Percentiles rank a stretch among this genome's conserved stretches.
phyloP scores from a whole-genome alignment of 805 yeast species.

The Yarrowia keelungensis region DNA sequence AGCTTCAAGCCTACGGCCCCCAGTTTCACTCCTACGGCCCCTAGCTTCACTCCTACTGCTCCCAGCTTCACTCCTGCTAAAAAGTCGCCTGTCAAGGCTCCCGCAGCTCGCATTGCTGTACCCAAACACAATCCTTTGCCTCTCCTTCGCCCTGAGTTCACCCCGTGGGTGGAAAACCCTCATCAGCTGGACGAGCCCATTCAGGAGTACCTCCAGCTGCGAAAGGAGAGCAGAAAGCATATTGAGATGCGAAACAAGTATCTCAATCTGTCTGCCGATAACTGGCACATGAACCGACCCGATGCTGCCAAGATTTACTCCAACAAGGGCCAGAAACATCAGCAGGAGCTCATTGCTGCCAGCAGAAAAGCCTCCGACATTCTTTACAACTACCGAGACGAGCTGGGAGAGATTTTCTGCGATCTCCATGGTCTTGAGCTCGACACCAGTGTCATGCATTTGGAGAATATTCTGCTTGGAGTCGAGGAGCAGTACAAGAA shows the following conservation, averaged over 20 bases:
- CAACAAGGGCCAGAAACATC: conserved; percentile 49
- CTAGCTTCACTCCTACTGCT: conserved; percentile 1
- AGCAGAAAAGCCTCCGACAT: conserved; percentile 46
- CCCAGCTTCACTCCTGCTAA: conserved; percentile 21
- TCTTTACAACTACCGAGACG: conserved; percentile 44
- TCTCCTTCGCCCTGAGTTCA: conserved; percentile 25
- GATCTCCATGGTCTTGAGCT: conserved; percentile 52
- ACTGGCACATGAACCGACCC: conserved; percentile 49
- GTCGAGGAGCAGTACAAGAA: conserved; percentile 44
- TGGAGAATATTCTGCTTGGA: conserved; percentile 44
- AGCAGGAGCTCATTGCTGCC: conserved; percentile 46
- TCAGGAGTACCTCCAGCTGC: conserved; percentile 45
- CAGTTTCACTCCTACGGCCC: background rate
- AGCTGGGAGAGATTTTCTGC: conserved; percentile 46
- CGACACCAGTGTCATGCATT: conserved; percentile 48
- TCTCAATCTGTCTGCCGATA: conserved; percentile 49
- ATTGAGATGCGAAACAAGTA: conserved; percentile 49
- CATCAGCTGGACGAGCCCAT: conserved; percentile 42
- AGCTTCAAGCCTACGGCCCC: background rate
- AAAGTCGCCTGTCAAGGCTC: background rate
- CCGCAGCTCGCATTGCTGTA: conserved; percentile 1
- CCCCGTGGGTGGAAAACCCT: conserved; percentile 48
- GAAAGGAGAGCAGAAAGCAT: conserved; percentile 45
- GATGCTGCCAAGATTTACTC: conserved; percentile 47
- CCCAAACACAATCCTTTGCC: conserved; percentile 27